These are phyloP conservation scores for Talaromyces funiculosus DNA, from an alignment of 2,329 filamentous ascomycete species.

Conservation along the genomic window DNA sequence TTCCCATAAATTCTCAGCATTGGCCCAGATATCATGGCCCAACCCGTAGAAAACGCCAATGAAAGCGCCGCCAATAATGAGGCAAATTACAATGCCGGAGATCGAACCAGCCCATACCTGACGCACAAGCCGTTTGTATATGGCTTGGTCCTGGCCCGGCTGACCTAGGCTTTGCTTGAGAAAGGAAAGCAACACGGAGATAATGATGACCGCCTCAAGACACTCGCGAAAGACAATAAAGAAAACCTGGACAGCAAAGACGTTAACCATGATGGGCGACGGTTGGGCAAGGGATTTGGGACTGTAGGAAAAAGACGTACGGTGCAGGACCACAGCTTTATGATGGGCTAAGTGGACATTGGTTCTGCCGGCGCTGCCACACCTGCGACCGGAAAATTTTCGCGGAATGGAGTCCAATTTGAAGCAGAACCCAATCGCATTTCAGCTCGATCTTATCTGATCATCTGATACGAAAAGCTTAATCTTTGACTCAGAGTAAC, in stretches of 20 bases:
- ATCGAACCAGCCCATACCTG: slow-evolving; percentile 66
- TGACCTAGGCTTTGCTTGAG: slow-evolving; percentile 69
- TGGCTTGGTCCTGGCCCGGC: slow-evolving; percentile 53
- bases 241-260: slow-evolving; percentile 52
- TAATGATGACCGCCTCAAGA: slow-evolving; percentile 75
- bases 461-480: too few relatives aligned
- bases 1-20: slow-evolving; percentile 72
- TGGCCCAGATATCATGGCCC: slow-evolving; percentile 60
- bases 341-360: too few relatives aligned
- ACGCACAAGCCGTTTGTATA: slow-evolving; percentile 63
- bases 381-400: too few relatives aligned
- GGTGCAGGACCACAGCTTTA: too few relatives aligned
- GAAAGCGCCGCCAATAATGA: slow-evolving; percentile 60
- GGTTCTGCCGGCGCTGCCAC: too few relatives aligned
- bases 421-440: too few relatives aligned
- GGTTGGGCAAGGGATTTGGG: too few relatives aligned
- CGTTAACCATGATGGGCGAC: slow-evolving; percentile 25
- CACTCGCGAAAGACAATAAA: slow-evolving; percentile 86
- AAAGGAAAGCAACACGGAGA: slow-evolving; percentile 80
- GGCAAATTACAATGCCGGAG: slow-evolving; percentile 60
- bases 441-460: too few relatives aligned
- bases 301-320: too few relatives aligned
- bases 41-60: slow-evolving; percentile 69
- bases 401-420: too few relatives aligned
- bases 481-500: too few relatives aligned